Evolutionary conservation across 129 eudicot genomes (phyloP).

Genomic region (Gnaphalium uliginosum): DNA sequence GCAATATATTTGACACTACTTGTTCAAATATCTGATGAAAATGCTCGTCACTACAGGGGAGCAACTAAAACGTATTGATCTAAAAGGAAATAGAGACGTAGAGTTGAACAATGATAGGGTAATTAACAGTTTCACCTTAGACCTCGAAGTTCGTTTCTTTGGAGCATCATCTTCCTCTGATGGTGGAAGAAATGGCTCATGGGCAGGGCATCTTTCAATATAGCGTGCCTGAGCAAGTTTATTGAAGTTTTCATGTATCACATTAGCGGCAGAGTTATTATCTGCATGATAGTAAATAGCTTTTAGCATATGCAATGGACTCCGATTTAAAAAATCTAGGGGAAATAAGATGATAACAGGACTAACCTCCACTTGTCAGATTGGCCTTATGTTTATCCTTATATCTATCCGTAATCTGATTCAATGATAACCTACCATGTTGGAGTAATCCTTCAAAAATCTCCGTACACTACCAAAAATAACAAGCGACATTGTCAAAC

Average conservation of each 20-base stretch:
- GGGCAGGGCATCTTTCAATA: slow-evolving; percentile 92
- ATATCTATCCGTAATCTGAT: slow-evolving; percentile 65
- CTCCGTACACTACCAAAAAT: slow-evolving; percentile 48
- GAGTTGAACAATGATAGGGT: not conserved
- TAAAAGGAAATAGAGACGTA: not conserved
- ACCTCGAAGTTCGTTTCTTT: slow-evolving; percentile 53
- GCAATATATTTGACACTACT: not conserved
- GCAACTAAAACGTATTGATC: not conserved
- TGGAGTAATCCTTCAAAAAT: slow-evolving; percentile 79
- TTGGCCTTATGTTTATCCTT: slow-evolving; percentile 39
- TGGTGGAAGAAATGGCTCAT: slow-evolving; percentile 76
- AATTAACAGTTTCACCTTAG: slow-evolving; percentile 49
- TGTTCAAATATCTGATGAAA: not conserved
- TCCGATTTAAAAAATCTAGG: not conserved
- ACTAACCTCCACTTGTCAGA: slow-evolving; percentile 41
- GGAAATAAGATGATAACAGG: not conserved
- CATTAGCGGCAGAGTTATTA: slow-evolving; percentile 37
- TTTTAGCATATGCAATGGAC: slow-evolving; percentile 12
- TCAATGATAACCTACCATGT: slow-evolving; percentile 85
- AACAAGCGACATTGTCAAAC: slow-evolving; percentile 13
- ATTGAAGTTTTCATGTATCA: slow-evolving; percentile 51
- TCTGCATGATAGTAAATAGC: slow-evolving; percentile 32
- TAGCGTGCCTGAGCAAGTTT: slow-evolving; percentile 60
- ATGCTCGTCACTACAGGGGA: not conserved
- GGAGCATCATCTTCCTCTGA: slow-evolving; percentile 58